Conservation (phyloP, 2,329 filamentous ascomycete species). For the Cryphonectria japonica region DNA sequence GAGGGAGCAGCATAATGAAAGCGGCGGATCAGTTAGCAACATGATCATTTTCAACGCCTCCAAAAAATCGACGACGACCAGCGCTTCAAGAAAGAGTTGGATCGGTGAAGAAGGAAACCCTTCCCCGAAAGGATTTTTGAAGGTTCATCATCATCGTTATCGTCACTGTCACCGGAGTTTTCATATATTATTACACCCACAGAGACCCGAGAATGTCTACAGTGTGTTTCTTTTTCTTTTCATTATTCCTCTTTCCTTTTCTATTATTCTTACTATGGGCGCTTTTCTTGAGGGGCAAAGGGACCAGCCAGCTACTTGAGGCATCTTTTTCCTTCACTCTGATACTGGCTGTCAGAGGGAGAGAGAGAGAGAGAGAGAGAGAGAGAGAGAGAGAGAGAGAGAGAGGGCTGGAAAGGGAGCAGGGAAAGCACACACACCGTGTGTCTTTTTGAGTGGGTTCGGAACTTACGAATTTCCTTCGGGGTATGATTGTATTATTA, state of each 20-base stretch:
- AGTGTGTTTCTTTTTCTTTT: neutral
- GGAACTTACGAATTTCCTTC: constrained; percentile 9
- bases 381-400: neutral
- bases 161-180: neutral
- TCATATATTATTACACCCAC: neutral
- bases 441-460: neutral
- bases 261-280: neutral
- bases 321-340: neutral
- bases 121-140: no score
- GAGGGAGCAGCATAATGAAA: neutral
- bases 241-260: neutral
- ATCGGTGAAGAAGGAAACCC: neutral
- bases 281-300: neutral
- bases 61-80: neutral
- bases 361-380: no score
- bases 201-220: neutral
- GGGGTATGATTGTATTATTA: constrained; percentile 21
- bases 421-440: neutral
- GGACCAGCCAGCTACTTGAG: neutral
- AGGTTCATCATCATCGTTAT: neutral
- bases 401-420: neutral
- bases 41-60: neutral
- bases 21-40: neutral
- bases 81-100: neutral
- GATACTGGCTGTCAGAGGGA: constrained; percentile 21